Evolutionary conservation across 164 flowering plant genomes (phyloP), one percentile per base, ranked within the genome.

Genomic region (Piper longum): DNA sequence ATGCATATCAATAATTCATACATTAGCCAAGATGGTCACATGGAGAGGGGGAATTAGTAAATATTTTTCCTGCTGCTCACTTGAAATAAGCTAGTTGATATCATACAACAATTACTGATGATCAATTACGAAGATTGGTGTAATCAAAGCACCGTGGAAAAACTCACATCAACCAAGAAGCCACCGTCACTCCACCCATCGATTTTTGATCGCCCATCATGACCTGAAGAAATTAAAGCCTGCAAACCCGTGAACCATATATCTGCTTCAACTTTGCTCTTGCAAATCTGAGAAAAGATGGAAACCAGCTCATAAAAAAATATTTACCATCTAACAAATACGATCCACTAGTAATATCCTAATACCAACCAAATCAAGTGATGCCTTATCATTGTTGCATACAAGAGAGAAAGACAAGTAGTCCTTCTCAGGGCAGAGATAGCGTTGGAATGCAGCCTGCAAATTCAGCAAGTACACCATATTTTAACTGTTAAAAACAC

Each of bases 151-250:
- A 14, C 26, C 14, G 4, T 13, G 54, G 51, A 56, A 45, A 36
- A 66, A 41, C 60, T 80, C 81, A 92, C 98, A 77, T 85, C 89
- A 69, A 85, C 74, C 68, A 68, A 78, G 68, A 92, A 75, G 72
- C 87, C 84, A 67, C 89, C 98, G 68, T 89, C 98, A 82, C 72
- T 77, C 93, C 96, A 82, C 57, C 96, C 96, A 76, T 92, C 98
- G 67, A 93, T 86, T 81, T 93, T 93, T 56, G 96, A 86, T 57
- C 97, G 95, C 36, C 92, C 97, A 76, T 82, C 81, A 69, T 85
- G 91, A 57, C 91, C 88, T 40, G 83, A 77, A 65, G 91, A 70
- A 74, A 87, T 81, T 69, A 90, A 72, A 58, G 92, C 80, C 78
- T 77, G 83, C 59, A 90, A 86, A 68, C 97, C 97, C 59, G 91